Percentiles rank a stretch among this genome's conserved stretches.
These are phyloP conservation scores for Lithospermum erythrorhizon DNA, from an alignment of 257 asterid genomes.

Conservation along the genomic window DNA sequence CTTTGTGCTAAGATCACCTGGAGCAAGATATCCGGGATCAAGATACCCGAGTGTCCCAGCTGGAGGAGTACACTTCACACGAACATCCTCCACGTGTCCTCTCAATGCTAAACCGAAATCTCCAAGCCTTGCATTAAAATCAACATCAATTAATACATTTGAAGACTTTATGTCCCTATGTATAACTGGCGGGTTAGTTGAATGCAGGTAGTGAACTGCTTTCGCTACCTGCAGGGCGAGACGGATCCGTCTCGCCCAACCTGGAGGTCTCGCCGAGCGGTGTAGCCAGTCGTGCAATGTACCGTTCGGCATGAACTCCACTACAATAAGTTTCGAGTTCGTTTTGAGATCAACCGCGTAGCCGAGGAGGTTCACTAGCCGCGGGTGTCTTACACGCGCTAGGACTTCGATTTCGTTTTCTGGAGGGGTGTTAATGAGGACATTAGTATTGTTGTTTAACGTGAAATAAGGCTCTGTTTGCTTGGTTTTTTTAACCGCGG, in stretches of 20 bases:
- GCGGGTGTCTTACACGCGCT: constrained; percentile 42
- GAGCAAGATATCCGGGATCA: constrained; percentile 78
- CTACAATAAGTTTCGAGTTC: constrained; percentile 45
- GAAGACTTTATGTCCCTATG: constrained; percentile 83
- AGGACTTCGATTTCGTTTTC: constrained; percentile 72
- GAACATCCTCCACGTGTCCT: constrained; percentile 74
- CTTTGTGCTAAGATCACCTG: constrained; percentile 75
- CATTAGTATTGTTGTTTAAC: neutral
- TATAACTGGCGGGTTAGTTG: constrained; percentile 58
- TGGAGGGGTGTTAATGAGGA: constrained; percentile 13
- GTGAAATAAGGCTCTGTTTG: constrained; percentile 9
- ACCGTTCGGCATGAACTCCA: constrained; percentile 80
- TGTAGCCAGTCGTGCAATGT: constrained; percentile 58
- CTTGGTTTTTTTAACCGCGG: constrained; percentile 56
- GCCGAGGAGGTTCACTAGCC: constrained; percentile 67
- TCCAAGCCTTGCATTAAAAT: constrained; percentile 47
- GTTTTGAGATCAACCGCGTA: constrained; percentile 26
- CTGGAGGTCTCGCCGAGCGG: constrained; percentile 40
- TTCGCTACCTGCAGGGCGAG: constrained; percentile 56
- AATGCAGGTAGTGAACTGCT: constrained; percentile 57
- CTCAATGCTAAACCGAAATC: constrained; percentile 78
- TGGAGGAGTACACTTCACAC: constrained; percentile 62
- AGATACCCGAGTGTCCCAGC: constrained; percentile 91
- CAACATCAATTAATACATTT: constrained; percentile 53
- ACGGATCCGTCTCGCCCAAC: constrained; percentile 55